These are phyloP conservation scores for Stereocaulon alpinum DNA, from an alignment of 495 filamentous ascomycete species.

Conservation along the genomic window DNA sequence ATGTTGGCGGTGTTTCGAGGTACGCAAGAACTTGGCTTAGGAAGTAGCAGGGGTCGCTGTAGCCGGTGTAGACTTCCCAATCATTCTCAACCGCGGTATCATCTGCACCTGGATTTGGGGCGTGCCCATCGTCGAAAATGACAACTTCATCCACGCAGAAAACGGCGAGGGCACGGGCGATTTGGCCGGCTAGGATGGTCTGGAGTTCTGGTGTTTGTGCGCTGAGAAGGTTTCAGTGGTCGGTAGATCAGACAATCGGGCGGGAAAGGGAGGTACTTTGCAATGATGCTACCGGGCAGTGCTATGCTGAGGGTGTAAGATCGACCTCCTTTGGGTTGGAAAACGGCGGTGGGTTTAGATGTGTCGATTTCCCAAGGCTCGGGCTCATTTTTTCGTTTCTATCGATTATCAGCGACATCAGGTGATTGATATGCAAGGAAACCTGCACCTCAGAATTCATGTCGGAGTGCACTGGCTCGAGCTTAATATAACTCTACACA, in stretches of 20 bases:
- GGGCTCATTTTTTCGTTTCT: slow-evolving; percentile 17
- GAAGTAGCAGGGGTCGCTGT: slow-evolving; percentile 56
- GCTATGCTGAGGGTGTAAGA: slow-evolving; percentile 47
- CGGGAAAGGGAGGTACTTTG: slow-evolving; percentile 33
- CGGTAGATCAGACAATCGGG: too few relatives aligned
- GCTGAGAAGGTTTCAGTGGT: slow-evolving; percentile 26
- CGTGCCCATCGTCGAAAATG: slow-evolving; percentile 52
- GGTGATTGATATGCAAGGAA: background rate
- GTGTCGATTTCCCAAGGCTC: slow-evolving; percentile 31
- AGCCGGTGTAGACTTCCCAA: slow-evolving; percentile 45
- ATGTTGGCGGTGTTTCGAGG: slow-evolving; percentile 65
- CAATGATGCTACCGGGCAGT: slow-evolving; percentile 48
- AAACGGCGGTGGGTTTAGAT: slow-evolving; percentile 47
- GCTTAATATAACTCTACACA: too few relatives aligned
- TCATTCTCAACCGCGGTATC: slow-evolving; percentile 28
- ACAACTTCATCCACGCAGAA: slow-evolving; percentile 73
- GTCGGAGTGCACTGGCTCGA: background rate
- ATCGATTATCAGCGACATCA: background rate
- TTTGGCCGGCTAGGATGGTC: slow-evolving; percentile 50
- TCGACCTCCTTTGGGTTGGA: slow-evolving; percentile 37
- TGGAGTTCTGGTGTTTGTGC: slow-evolving; percentile 54
- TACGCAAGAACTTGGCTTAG: slow-evolving; percentile 62
- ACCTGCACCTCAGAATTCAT: slow-evolving; percentile 10
- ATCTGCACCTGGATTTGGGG: background rate
- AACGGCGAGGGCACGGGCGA: slow-evolving; percentile 62